Base-by-base conservation (phyloP, 345 rosid genomes). In the Dovyalis caffra region DNA sequence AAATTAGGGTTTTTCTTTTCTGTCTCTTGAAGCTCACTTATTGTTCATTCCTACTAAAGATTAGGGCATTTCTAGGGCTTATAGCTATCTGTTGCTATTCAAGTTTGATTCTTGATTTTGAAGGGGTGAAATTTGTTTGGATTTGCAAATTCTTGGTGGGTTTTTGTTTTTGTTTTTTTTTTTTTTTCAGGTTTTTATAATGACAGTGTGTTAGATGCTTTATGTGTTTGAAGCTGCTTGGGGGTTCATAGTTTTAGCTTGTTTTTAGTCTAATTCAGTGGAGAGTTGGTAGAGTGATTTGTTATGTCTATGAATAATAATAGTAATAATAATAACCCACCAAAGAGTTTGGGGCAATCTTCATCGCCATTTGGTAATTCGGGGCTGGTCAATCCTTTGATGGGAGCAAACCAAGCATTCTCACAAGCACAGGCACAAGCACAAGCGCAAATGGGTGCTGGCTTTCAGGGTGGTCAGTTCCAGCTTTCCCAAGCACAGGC, bases 341-440 rank as follows among this genome's bases (percentile, higher is more conserved):
- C 88, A 34, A 95, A 90, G 84, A 84, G 87, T 74, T 86, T 87
- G 12, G 92, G 92, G 80, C 77, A 82, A 61, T 83, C 88, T 73
- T 83, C 95, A 3, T 91, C 92, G 16, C 94, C 97, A 20, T 91
- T 88, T 70, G 97, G 89, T 32, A 95, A 90, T 87, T 83, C 87
- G 4, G 95, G 97, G 69, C 88, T 92, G 84, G 85, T 80, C 45
- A 84, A 86, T 72, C 87, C 83, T 14, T 85, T 90, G 0, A 77
- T 87, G 86, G 79, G 90, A 21, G 71, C 80, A 8, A 94, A 92
- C 82, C 85, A 86, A 1, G 76, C 82, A 64, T 94, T 91, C 79
- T 68, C 91, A 1, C 90, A 85, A 76, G 67, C 78, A 10, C 91
- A 83, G 71, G 78, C 91, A 1, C 90, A 85, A 76, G 67, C 78